These are phyloP conservation scores for Talaromyces borbonicus DNA, from an alignment of 495 filamentous ascomycete species.

Conservation along the genomic window DNA sequence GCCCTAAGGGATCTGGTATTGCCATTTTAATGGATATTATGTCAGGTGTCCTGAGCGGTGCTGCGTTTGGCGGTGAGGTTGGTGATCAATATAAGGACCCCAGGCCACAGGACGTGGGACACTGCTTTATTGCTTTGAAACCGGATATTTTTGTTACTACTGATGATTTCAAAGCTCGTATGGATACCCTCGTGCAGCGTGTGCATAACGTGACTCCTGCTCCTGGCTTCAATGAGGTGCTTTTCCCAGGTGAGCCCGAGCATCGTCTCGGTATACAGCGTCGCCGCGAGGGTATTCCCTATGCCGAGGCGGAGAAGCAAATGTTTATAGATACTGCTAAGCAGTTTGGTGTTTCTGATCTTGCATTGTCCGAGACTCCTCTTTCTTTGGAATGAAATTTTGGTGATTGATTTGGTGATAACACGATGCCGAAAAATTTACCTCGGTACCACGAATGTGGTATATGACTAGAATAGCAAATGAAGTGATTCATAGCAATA, in stretches of 20 bases:
- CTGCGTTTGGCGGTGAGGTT: conserved; percentile 22
- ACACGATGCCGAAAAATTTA: background rate
- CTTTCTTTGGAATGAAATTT: background rate
- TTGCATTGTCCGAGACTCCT: conserved; percentile 9
- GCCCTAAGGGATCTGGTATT: conserved; percentile 22
- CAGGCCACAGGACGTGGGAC: conserved; percentile 19
- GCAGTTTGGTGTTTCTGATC: conserved; percentile 9
- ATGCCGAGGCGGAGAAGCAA: conserved; percentile 8
- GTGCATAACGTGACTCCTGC: conserved; percentile 9
- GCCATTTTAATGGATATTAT: conserved; percentile 29
- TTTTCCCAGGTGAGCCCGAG: conserved; percentile 11
- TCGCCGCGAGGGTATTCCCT: conserved; percentile 11
- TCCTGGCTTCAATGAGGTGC: conserved; percentile 8
- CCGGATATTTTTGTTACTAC: conserved; percentile 17
- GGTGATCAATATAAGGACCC: conserved; percentile 18
- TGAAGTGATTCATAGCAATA: background rate
- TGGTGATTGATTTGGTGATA: background rate
- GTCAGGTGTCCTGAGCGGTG: conserved; percentile 17
- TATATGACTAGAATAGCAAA: background rate
- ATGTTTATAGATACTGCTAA: conserved; percentile 10
- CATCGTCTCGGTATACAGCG: conserved; percentile 4
- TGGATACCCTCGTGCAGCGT: conserved; percentile 7
- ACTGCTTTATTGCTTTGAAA: conserved; percentile 21
- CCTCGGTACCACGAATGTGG: background rate
- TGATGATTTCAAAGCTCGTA: background rate